These are phyloP conservation scores for Isoetes taiwanensis DNA, from an alignment of 75 land plant species.

Conservation along the genomic window DNA sequence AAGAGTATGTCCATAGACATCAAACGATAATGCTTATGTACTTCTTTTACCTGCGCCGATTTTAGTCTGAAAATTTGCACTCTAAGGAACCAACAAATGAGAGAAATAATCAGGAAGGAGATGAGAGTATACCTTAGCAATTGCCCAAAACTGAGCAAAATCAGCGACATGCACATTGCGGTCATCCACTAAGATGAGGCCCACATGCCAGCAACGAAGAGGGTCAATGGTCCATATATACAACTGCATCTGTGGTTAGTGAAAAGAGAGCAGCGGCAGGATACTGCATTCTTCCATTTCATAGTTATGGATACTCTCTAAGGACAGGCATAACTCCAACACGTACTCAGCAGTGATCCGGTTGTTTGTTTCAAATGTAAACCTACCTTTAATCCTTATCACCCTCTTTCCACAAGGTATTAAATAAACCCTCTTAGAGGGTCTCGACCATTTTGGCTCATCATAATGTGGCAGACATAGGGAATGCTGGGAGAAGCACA, in stretches of 20 bases:
- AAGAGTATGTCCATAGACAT: no score
- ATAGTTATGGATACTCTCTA: no score
- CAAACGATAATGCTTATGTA: neutral
- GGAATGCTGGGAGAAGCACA: no score
- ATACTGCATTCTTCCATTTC: constrained; percentile 23
- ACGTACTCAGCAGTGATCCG: no score
- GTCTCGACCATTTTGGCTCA: no score
- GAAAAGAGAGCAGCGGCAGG: constrained; percentile 36
- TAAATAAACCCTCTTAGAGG: no score
- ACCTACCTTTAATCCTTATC: no score
- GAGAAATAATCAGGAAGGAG: constrained; percentile 9
- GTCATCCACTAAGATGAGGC: constrained; percentile 96
- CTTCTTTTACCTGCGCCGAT: neutral
- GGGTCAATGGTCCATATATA: constrained; percentile 54
- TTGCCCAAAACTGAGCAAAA: constrained; percentile 98
- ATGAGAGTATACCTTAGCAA: constrained; percentile 68
- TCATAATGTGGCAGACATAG: no score
- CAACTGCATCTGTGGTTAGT: constrained; percentile 76
- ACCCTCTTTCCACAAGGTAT: no score
- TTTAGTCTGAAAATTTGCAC: neutral
- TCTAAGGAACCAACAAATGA: constrained; percentile 5
- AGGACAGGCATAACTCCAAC: no score
- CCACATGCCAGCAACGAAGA: constrained; percentile 76
- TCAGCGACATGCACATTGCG: constrained; percentile 99
- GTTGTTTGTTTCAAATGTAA: no score